Base-by-base conservation (phyloP, 2,329 filamentous ascomycete species). In the Arthrinium phaeospermum region DNA sequence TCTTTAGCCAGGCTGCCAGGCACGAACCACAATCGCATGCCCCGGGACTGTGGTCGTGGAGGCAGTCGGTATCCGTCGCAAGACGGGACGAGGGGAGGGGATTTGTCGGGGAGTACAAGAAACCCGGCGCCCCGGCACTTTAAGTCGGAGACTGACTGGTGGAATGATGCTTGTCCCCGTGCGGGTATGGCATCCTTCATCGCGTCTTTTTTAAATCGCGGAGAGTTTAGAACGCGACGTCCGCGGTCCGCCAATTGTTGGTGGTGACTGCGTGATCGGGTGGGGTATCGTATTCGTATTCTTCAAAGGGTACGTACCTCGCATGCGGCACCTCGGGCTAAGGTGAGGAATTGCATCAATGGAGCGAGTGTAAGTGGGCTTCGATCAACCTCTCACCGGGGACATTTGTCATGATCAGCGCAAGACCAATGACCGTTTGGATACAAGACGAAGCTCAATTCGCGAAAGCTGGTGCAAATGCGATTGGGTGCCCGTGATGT, bases 231-330 rank as follows among this genome's bases (percentile, higher is more conserved):
- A 34, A 14, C 27, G 27, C 27, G 53, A 57, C 27, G 53, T 30
- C 53, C 53, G 30, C 16, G 37, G 37, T 41, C 37, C 37, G 37
- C 51, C 53, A 61, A 61, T 61, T 61, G 27, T 19, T 22, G n/a
- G 22, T 22, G 46, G 16, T 34, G 30, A 61, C 53, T 61, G 53
- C 53, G 27, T 61, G 53, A 61, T 61, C 53, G 53, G 53, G 53
- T 61, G 53, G 53, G 53, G 53, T 61, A 61, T 61, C 53, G 53
- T 61, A 61, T 61, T 61, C 53, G 53, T 61, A 61, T 61, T 61
- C 53, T 61, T 12, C 13, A 10, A 10, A 12, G 19, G 30, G 49
- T 61, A 61, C 53, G 30, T 61, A 61, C 53, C 53, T 61, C 53
- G 53, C 53, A 61, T 61, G 53, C 53, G 19, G 53, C 34, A 61